These are phyloP conservation scores for Apiotrichum brassicae DNA, from an alignment of 1,284 basidiomycete genomes.

Conservation along the genomic window DNA sequence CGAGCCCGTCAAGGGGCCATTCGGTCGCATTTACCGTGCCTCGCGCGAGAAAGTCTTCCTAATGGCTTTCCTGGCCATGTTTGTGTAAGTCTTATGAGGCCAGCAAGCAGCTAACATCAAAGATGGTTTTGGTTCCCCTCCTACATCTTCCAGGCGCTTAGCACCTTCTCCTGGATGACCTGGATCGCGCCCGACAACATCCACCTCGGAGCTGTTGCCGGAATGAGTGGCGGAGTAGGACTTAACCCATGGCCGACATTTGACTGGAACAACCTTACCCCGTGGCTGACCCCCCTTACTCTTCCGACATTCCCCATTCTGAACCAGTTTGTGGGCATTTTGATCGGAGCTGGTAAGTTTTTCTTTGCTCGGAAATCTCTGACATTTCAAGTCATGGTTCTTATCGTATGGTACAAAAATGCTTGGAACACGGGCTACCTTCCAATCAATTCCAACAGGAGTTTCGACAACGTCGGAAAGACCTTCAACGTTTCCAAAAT, in stretches of 20 bases:
- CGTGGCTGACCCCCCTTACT: conserved; percentile 15
- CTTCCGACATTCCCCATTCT: conserved; percentile 30
- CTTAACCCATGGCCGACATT: conserved; percentile 38
- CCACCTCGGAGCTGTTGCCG: conserved; percentile 19
- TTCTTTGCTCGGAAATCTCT: too few relatives aligned
- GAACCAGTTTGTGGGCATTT: conserved; percentile 29
- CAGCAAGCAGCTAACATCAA: not conserved
- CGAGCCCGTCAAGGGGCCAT: conserved; percentile 34
- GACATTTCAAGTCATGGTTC: conserved; percentile 6
- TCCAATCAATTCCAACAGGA: conserved; percentile 28
- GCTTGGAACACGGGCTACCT: conserved; percentile 32
- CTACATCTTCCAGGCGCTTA: conserved; percentile 46
- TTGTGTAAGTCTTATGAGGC: conserved; percentile 8
- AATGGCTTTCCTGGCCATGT: conserved; percentile 28
- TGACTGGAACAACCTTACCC: conserved; percentile 18
- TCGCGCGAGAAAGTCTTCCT: conserved; percentile 39
- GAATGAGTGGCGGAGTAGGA: conserved; percentile 29
- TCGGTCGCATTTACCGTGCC: conserved; percentile 23
- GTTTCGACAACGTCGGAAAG: conserved; percentile 25
- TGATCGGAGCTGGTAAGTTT: not conserved
- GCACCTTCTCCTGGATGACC: conserved; percentile 55
- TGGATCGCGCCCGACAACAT: conserved; percentile 51
- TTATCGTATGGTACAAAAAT: conserved; percentile 26
- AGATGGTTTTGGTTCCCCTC: conserved; percentile 38
- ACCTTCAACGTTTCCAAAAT: conserved; percentile 40